Base-by-base conservation (phyloP, 179 eudicot genomes). In the Beta lomatogona region DNA sequence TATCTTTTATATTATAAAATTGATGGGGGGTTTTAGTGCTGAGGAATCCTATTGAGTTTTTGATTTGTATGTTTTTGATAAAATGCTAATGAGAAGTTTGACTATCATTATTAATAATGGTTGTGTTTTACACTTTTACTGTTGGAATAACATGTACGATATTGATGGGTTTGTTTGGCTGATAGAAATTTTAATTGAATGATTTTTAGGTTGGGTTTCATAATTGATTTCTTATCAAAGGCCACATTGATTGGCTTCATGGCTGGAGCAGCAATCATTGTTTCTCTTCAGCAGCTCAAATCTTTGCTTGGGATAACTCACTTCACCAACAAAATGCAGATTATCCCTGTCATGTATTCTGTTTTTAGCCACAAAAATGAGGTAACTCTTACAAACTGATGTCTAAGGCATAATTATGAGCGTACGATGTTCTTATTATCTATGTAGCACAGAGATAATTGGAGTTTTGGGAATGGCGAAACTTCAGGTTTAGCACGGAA, bases 221-320 rank as follows among this genome's bases (percentile, higher is more conserved):
- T 94, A 14, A 93, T 94, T 66, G 98, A 94, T 89, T 94, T 94
- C 79, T 87, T 94, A 31, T 94, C 98, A 73, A 93, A 90, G 85
- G 98, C 98, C n/a, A 93, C 96, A 21, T 80, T 94, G 7, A 87
- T 92, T 76, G 98, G 98, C 14, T 94, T 94, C 84, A 94, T 94
- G 98, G 98, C 93, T 65, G 98, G 98, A 67, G 98, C 98, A 55
- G 98, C 98, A 10, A 90, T 93, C 50, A 89, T 94, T 71, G 98
- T 94, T 55, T 94, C 96, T 63, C 91, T 94, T 73, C 98, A 94
- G 80, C 98, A 93, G 77, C 89, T 93, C 14, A 93, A 94, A 82
- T 85, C 91, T 36, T 87, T 94, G 77, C 92, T 94, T 68, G 98
- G 98, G 55, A 91, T 94, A 45, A 78, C 60, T 44, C 87, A 93